These are phyloP conservation scores for Debaryomyces nepalensis DNA, from an alignment of 1,139 yeast genomes.

Conservation along the genomic window DNA sequence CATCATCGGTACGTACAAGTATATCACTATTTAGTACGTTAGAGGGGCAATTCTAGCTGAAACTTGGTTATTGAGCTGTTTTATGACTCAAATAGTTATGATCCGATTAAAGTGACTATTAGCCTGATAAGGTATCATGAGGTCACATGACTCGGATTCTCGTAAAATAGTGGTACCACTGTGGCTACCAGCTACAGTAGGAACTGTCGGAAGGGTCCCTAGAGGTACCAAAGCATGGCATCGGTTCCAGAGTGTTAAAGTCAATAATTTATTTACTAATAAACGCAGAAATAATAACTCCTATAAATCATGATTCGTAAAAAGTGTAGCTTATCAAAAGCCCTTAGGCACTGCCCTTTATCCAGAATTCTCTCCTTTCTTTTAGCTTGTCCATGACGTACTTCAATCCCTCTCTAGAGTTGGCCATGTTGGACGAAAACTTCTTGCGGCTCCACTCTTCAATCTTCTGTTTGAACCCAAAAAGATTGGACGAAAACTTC, in stretches of 20 bases:
- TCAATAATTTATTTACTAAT: background rate
- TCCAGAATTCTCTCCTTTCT: constrained; percentile 19
- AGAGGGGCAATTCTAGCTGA: background rate
- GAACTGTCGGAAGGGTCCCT: background rate
- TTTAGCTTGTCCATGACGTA: constrained; percentile 68
- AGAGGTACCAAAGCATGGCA: background rate
- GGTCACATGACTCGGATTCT: background rate
- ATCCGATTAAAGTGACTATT: constrained; percentile 2
- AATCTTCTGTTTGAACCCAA: constrained; percentile 71
- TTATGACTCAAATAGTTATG: constrained; percentile 5
- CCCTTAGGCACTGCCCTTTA: constrained; percentile 2
- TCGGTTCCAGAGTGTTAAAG: background rate
- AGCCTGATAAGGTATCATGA: background rate
- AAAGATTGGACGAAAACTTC: constrained; percentile 72
- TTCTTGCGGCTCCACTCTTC: constrained; percentile 81
- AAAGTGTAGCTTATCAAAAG: background rate
- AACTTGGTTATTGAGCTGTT: background rate
- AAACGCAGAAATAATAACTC: constrained; percentile 7
- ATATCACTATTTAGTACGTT: background rate
- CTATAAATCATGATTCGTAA: constrained; percentile 3
- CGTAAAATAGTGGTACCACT: background rate
- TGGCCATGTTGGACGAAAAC: constrained; percentile 68
- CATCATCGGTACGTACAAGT: background rate
- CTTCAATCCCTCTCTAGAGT: constrained; percentile 73
- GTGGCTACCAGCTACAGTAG: background rate